A percentile compares a stretch with the other conserved stretches of the same genome.
phyloP scores from a whole-genome alignment of 108 stramenopile species.

The Skeletonema potamos region DNA sequence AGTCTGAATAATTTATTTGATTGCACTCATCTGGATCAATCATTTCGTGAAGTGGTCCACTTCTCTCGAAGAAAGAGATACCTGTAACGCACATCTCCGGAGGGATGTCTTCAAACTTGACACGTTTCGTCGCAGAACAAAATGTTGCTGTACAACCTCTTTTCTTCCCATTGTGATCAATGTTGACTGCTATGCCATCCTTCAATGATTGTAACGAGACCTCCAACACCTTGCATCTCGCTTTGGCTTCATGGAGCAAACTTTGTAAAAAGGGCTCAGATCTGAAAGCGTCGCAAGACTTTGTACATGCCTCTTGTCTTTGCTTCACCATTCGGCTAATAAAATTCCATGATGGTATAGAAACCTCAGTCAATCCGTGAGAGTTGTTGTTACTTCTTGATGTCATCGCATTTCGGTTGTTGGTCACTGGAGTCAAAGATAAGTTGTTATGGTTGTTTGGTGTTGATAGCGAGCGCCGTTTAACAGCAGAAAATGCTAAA shows the following conservation, averaged over 20 bases:
- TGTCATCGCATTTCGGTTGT: constrained; percentile 1
- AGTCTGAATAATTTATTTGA: constrained; percentile 5
- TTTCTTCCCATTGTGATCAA: neutral
- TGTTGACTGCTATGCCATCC: neutral
- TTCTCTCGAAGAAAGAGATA: neutral
- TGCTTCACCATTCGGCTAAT: constrained; percentile 19
- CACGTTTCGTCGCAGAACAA: neutral
- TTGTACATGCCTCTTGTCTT: constrained; percentile 4
- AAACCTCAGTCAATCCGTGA: neutral
- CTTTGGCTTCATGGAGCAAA: constrained; percentile 13
- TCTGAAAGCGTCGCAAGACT: constrained; percentile 24
- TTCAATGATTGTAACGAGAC: neutral
- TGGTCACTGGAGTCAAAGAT: constrained; percentile 26
- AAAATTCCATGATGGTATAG: constrained; percentile 28
- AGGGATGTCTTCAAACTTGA: neutral
- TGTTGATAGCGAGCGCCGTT: constrained; percentile 3
- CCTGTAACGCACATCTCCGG: neutral
- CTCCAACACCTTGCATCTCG: constrained; percentile 15
- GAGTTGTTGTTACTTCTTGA: neutral
- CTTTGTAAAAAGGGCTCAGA: constrained; percentile 19
- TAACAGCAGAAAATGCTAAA: constrained; percentile 3
- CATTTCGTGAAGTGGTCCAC: neutral
- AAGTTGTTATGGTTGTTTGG: neutral
- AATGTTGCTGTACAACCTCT: neutral
- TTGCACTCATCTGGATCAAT: neutral